Percentiles rank a stretch among this genome's conserved stretches.
Conservation (phyloP, 1,284 basidiomycete genomes). For the Apiotrichum sp. region DNA sequence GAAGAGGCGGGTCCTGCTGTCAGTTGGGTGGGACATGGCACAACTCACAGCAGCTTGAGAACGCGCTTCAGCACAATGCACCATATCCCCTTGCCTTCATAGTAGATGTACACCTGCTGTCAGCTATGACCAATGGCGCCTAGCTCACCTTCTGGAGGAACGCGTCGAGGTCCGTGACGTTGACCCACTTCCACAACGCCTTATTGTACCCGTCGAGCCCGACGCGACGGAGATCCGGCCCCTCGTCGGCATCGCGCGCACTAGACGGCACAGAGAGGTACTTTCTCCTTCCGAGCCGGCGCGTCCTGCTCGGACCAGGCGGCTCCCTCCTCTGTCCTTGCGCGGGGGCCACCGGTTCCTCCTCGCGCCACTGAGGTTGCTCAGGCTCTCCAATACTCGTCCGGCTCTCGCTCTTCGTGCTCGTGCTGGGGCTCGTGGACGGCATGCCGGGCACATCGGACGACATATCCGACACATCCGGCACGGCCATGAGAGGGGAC, state of each 20-base stretch:
- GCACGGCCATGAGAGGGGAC: background rate
- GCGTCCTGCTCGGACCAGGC: background rate
- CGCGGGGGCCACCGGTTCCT: no score
- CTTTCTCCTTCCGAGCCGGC: constrained; percentile 5
- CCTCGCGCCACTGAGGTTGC: background rate
- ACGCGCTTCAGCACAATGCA: constrained; percentile 83
- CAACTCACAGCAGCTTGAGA: constrained; percentile 78
- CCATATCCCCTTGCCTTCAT: constrained; percentile 90
- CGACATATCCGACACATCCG: background rate
- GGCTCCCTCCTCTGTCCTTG: no score
- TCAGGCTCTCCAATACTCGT: background rate
- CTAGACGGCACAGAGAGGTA: constrained; percentile 10
- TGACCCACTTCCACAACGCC: constrained; percentile 98
- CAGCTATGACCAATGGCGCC: background rate
- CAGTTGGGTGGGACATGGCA: background rate
- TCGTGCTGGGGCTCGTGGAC: background rate
- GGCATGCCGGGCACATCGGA: background rate
- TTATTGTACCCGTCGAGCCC: constrained; percentile 78
- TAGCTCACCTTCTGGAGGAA: constrained; percentile 78
- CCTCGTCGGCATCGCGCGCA: background rate
- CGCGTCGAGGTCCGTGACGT: constrained; percentile 90
- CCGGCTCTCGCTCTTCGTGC: background rate
- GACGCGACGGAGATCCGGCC: constrained; percentile 8
- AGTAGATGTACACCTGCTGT: constrained; percentile 69
- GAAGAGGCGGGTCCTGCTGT: constrained; percentile 81